Evolutionary conservation across 495 filamentous ascomycete genomes (phyloP).

Genomic region (Elasticomyces elasticus): DNA sequence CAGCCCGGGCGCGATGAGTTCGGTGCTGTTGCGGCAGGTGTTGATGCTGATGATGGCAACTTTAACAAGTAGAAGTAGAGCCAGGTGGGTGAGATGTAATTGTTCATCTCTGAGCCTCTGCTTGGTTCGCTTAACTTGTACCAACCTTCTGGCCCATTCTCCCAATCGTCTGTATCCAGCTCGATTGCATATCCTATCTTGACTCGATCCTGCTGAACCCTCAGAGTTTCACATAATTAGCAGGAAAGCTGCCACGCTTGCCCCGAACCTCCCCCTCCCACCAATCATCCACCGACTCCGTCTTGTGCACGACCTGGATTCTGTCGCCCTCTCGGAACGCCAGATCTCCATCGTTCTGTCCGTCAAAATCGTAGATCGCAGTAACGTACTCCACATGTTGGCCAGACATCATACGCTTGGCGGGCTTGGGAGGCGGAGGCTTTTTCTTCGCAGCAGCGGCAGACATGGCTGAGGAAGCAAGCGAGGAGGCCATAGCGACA

Average conservation of each 20-base stretch:
- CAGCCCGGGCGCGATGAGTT: no score
- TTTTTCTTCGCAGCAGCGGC: slow-evolving; percentile 44
- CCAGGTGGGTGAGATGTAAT: no score
- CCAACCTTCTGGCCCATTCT: no score
- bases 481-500: slow-evolving; percentile 7
- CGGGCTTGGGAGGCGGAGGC: slow-evolving; percentile 62
- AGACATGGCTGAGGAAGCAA: slow-evolving; percentile 2
- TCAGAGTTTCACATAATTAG: slow-evolving; percentile 62
- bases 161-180: no score
- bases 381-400: slow-evolving; percentile 55
- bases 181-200: no score
- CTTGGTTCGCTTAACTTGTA: no score
- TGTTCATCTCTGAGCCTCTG: no score
- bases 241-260: slow-evolving; percentile 69
- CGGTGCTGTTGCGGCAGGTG: no score
- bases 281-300: slow-evolving; percentile 83
- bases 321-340: slow-evolving; percentile 74
- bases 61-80: no score
- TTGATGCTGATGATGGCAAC: no score
- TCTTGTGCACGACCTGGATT: slow-evolving; percentile 76
- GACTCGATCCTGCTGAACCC: no score
- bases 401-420: slow-evolving; percentile 40
- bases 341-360: slow-evolving; percentile 63
- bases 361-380: slow-evolving; percentile 71
- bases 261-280: slow-evolving; percentile 85